These are phyloP conservation scores for Tolypocladium amazonense DNA, from an alignment of 2,329 filamentous ascomycete species.

Conservation along the genomic window DNA sequence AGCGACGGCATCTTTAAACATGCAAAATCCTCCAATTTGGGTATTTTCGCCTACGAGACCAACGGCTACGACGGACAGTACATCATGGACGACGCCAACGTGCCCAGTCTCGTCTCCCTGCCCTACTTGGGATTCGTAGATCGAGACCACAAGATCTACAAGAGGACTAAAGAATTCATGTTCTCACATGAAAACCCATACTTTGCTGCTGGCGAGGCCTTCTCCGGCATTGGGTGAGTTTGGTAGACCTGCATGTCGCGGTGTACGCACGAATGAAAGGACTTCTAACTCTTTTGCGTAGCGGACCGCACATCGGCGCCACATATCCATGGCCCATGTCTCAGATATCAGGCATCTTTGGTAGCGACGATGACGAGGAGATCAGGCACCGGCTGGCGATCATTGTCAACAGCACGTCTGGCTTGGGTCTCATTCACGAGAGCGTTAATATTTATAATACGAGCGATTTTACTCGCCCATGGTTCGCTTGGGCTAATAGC, in stretches of 20 bases:
- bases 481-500: conserved; percentile 35
- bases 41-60: conserved; percentile 69
- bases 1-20: conserved; percentile 55
- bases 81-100: conserved; percentile 64
- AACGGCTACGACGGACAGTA: conserved; percentile 60
- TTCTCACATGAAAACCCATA: conserved; percentile 71
- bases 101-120: conserved; percentile 54
- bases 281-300: not conserved
- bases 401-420: conserved; percentile 28
- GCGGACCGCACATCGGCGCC: conserved; percentile 55
- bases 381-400: conserved; percentile 23
- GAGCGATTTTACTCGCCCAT: conserved; percentile 29
- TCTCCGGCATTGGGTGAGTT: conserved; percentile 15
- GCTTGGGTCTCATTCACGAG: conserved; percentile 37
- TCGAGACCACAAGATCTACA: conserved; percentile 54
- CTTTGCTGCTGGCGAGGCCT: conserved; percentile 29
- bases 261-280: not conserved
- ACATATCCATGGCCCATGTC: conserved; percentile 48
- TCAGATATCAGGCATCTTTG: conserved; percentile 40
- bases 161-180: conserved; percentile 71
- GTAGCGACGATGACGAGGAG: conserved; percentile 25
- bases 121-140: conserved; percentile 53
- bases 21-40: conserved; percentile 23
- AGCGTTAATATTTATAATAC: conserved; percentile 31
- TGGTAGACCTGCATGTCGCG: not conserved